Evolutionary conservation across 2,329 filamentous ascomycete genomes (phyloP).

Genomic region (Dryadomyces quercivorus): DNA sequence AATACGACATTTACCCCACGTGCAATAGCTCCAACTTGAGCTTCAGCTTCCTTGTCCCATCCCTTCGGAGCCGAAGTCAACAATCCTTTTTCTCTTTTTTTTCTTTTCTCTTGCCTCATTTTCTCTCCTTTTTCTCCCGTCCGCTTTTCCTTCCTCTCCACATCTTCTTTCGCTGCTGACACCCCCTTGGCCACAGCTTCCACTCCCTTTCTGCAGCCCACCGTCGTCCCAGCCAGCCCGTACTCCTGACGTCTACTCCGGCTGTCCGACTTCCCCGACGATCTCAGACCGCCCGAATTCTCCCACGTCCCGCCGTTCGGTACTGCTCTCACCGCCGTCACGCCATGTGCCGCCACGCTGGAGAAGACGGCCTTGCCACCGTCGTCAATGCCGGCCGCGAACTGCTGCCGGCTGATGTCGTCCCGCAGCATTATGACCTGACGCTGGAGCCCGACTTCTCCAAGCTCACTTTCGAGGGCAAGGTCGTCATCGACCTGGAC

Average conservation of each 20-base stretch:
- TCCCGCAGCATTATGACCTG: constrained; percentile 83
- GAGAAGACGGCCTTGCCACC: constrained; percentile 21
- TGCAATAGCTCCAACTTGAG: neutral
- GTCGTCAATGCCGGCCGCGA: constrained; percentile 46
- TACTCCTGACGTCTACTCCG: neutral
- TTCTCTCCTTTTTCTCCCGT: neutral
- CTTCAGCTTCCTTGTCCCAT: neutral
- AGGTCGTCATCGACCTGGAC: constrained; percentile 75
- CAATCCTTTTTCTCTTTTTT: neutral
- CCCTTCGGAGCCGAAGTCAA: neutral
- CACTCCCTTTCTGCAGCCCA: neutral
- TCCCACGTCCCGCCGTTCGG: constrained; percentile 20
- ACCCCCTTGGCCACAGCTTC: neutral
- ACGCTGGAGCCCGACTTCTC: constrained; percentile 85
- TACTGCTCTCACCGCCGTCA: constrained; percentile 64
- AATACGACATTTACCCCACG: neutral
- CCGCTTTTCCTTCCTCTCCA: neutral
- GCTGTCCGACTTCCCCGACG: constrained; percentile 1
- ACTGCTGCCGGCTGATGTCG: constrained; percentile 82
- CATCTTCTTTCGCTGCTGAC: constrained; percentile 1
- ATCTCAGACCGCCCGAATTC: neutral
- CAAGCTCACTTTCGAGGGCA: constrained; percentile 77
- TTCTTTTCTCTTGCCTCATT: neutral
- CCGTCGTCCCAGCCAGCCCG: constrained; percentile 1
- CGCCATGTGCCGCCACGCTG: constrained; percentile 52